These are phyloP conservation scores for Mortierella sp. DNA, from an alignment of 371 early-diverging fungal genomes.

Conservation along the genomic window DNA sequence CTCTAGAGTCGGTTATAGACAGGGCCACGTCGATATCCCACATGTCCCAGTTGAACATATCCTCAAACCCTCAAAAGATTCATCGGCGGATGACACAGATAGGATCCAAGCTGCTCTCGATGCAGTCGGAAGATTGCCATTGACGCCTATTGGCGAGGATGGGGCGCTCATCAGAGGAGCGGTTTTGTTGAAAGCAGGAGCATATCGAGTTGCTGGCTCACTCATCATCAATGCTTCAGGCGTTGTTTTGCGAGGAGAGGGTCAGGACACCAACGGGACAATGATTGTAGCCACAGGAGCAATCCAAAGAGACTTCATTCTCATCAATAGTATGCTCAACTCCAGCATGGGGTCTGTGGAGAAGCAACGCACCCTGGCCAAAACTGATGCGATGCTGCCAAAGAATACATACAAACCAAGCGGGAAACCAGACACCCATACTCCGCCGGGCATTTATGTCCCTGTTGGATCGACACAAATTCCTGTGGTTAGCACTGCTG, in stretches of 20 bases:
- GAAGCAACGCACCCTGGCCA: slow-evolving; percentile 5
- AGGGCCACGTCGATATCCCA: slow-evolving; percentile 21
- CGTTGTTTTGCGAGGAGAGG: slow-evolving; percentile 28
- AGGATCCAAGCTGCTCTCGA: slow-evolving; percentile 29
- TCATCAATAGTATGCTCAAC: slow-evolving; percentile 19
- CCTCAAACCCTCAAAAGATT: slow-evolving; percentile 11
- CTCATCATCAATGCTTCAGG: slow-evolving; percentile 19
- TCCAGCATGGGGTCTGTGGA: slow-evolving; percentile 8
- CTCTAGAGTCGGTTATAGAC: slow-evolving; percentile 31
- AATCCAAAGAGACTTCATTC: slow-evolving; percentile 26
- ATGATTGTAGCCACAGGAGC: slow-evolving; percentile 24
- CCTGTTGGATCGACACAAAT: slow-evolving; percentile 23
- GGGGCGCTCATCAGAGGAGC: slow-evolving; percentile 21
- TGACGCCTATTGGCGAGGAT: slow-evolving; percentile 8
- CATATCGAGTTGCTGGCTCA: slow-evolving; percentile 25
- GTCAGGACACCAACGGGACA: slow-evolving; percentile 20
- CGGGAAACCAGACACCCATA: neutral
- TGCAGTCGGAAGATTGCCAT: slow-evolving; percentile 10
- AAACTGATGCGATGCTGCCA: slow-evolving; percentile 21
- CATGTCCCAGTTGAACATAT: slow-evolving; percentile 14
- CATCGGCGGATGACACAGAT: slow-evolving; percentile 14
- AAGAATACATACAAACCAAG: slow-evolving; percentile 11
- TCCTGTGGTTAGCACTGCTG: slow-evolving; percentile 10
- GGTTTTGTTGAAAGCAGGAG: slow-evolving; percentile 17
- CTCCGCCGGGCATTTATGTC: slow-evolving; percentile 10